Percentiles rank a stretch among this genome's conserved stretches.
Evolutionary conservation across 2,329 filamentous ascomycete genomes (phyloP).

Genomic region (Cladophialophora chaetospira): DNA sequence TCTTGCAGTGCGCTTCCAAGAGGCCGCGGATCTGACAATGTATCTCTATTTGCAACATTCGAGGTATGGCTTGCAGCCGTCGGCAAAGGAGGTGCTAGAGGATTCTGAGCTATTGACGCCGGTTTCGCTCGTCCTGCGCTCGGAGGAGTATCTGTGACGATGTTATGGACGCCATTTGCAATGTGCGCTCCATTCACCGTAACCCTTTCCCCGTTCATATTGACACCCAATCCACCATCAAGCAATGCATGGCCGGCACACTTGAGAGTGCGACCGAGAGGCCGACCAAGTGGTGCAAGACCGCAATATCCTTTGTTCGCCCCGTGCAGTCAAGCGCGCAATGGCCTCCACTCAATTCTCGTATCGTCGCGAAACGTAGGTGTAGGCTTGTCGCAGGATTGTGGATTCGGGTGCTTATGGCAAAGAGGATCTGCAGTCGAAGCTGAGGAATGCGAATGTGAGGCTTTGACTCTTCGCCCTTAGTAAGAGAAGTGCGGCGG

Average conservation of each 20-base stretch:
- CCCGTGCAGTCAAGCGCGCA: neutral
- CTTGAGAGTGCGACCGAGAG: conserved; percentile 16
- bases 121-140: conserved; percentile 12
- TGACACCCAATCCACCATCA: conserved; percentile 26
- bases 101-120: neutral
- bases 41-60: conserved; percentile 21
- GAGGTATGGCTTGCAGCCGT: no score
- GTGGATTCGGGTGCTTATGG: neutral
- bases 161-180: conserved; percentile 24
- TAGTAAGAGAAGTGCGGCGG: neutral
- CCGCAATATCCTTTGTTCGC: neutral
- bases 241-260: conserved; percentile 30
- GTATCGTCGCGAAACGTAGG: neutral
- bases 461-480: neutral
- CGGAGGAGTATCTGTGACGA: conserved; percentile 4
- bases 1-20: neutral
- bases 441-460: neutral
- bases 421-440: neutral
- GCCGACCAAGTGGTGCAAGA: conserved; percentile 7
- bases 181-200: conserved; percentile 26
- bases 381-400: neutral
- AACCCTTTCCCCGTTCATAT: conserved; percentile 32
- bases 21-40: neutral
- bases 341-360: no score
- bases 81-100: neutral